Conservation (phyloP, 208 protist genomes). For the Crithidia thermophila region DNA sequence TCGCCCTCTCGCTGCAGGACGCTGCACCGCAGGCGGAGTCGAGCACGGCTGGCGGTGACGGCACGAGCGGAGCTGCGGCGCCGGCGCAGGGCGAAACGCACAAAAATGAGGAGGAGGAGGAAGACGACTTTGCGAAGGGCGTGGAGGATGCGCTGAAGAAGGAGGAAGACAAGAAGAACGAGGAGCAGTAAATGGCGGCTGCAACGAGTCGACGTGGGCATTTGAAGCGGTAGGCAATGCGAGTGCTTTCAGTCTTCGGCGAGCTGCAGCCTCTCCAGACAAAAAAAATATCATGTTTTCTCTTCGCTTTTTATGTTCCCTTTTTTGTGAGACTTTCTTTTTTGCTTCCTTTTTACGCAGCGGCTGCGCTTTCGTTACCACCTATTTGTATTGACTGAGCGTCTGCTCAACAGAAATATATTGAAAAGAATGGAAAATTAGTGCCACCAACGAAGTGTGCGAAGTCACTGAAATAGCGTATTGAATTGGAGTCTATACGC, state of each 20-base stretch:
- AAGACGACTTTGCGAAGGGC: slow-evolving; percentile 36
- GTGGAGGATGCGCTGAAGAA: slow-evolving; percentile 46
- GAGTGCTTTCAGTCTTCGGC: background rate
- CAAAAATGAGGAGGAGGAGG: slow-evolving; percentile 40
- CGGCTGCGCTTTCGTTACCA: too few relatives aligned
- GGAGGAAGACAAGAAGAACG: slow-evolving; percentile 37
- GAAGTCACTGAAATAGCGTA: too few relatives aligned
- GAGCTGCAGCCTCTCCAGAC: background rate
- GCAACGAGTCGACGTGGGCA: too few relatives aligned
- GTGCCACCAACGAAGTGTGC: too few relatives aligned
- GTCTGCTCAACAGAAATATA: too few relatives aligned
- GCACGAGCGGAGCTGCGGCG: background rate
- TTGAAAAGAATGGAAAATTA: too few relatives aligned
- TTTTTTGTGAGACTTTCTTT: too few relatives aligned
- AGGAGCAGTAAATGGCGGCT: slow-evolving; percentile 5
- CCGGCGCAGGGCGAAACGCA: slow-evolving; percentile 4
- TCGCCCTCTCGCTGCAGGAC: slow-evolving; percentile 84
- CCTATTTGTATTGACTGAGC: too few relatives aligned
- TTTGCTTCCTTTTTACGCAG: too few relatives aligned
- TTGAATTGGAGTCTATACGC: too few relatives aligned
- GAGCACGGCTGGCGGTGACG: too few relatives aligned
- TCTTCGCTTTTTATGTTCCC: too few relatives aligned
- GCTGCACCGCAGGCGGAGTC: slow-evolving; percentile 9
- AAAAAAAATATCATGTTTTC: slow-evolving; percentile 20
- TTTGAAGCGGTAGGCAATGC: background rate